Percentiles rank a stretch among this genome's conserved stretches.
Evolutionary conservation across 805 yeast species (phyloP).

Genomic region (Saccharomycopsis javanensis): DNA sequence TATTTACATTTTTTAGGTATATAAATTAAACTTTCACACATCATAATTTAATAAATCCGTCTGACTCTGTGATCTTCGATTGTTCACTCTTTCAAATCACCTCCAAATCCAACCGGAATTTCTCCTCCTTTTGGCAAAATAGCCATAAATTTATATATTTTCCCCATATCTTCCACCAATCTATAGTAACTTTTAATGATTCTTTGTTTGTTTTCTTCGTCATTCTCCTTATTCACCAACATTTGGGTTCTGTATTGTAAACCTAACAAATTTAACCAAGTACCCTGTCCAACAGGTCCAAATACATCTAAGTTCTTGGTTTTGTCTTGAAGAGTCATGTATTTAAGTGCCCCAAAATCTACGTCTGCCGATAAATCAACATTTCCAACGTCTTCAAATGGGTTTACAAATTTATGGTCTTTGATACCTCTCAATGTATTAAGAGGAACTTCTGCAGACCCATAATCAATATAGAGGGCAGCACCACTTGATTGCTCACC

Average conservation of each 20-base stretch:
- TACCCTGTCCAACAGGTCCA: constrained; percentile 70
- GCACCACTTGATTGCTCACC: constrained; percentile 42
- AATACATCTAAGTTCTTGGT: constrained; percentile 25
- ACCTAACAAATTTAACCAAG: constrained; percentile 69
- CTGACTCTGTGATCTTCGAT: neutral
- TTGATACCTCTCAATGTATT: constrained; percentile 66
- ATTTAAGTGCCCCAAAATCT: constrained; percentile 54
- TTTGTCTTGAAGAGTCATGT: constrained; percentile 25
- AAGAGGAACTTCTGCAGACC: constrained; percentile 55
- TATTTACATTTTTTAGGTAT: too few relatives aligned
- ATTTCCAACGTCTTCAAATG: constrained; percentile 65
- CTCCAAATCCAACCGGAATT: constrained; percentile 49
- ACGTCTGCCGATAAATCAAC: constrained; percentile 81
- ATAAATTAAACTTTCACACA: too few relatives aligned
- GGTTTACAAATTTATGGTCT: constrained; percentile 63
- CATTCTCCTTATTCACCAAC: constrained; percentile 35
- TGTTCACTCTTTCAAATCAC: constrained; percentile 16
- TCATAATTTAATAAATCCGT: too few relatives aligned
- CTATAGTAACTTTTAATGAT: constrained; percentile 51
- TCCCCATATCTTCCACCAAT: constrained; percentile 69
- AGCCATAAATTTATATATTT: constrained; percentile 61
- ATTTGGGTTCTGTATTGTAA: constrained; percentile 60
- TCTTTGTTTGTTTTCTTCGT: constrained; percentile 38
- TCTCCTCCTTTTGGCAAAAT: constrained; percentile 37
- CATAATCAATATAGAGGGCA: constrained; percentile 70